Percentiles rank a stretch among this genome's conserved stretches.
These are phyloP conservation scores for Passiflora organensis DNA, from an alignment of 345 rosid genomes.

Conservation along the genomic window DNA sequence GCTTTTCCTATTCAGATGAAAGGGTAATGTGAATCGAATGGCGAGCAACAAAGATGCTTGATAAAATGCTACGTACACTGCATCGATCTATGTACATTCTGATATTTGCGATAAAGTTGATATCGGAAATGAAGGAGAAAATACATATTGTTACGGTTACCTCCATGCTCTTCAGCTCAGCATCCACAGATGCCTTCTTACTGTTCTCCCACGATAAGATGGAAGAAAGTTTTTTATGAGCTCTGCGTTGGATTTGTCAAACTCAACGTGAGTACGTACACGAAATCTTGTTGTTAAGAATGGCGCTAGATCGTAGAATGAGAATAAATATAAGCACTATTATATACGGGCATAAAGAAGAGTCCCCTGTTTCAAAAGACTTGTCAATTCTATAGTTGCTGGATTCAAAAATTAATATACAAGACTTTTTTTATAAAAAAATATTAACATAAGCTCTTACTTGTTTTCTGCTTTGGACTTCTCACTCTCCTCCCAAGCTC, in stretches of 20 bases:
- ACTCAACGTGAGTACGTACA: too few relatives aligned
- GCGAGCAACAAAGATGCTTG: too few relatives aligned
- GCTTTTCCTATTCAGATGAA: slow-evolving; percentile 44
- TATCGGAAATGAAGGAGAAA: background rate
- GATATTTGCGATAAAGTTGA: background rate
- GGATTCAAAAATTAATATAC: too few relatives aligned
- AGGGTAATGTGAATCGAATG: too few relatives aligned
- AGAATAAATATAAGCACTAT: too few relatives aligned
- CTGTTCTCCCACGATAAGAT: slow-evolving; percentile 65
- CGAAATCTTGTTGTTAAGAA: too few relatives aligned
- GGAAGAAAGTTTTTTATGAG: slow-evolving; percentile 55
- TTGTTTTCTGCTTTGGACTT: slow-evolving; percentile 88
- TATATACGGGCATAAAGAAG: too few relatives aligned
- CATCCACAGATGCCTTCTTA: slow-evolving; percentile 55
- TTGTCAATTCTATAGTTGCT: too few relatives aligned
- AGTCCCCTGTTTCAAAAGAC: too few relatives aligned
- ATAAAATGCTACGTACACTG: too few relatives aligned
- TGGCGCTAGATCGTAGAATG: too few relatives aligned
- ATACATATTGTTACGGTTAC: slow-evolving; percentile 18
- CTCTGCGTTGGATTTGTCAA: slow-evolving; percentile 56
- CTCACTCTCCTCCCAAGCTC: slow-evolving; percentile 97
- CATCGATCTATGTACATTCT: background rate
- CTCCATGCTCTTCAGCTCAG: slow-evolving; percentile 57
- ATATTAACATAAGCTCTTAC: slow-evolving; percentile 31
- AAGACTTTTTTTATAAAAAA: too few relatives aligned